These are phyloP conservation scores for Dichotomocladium elegans DNA, from an alignment of 371 early-diverging fungal species.

Conservation along the genomic window DNA sequence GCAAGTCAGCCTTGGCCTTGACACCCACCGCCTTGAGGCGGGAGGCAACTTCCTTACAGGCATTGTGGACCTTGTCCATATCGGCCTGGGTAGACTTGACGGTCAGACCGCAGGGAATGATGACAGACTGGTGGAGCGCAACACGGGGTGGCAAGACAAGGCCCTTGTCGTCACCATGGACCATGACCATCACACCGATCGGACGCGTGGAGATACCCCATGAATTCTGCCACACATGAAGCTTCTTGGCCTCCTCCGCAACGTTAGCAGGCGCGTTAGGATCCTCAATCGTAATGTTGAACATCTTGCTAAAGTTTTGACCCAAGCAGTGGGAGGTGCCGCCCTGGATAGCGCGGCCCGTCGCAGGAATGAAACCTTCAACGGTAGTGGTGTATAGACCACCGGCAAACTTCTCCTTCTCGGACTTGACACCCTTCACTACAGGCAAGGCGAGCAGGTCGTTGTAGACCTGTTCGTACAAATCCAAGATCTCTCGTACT, in stretches of 20 bases:
- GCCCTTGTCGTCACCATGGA: constrained; percentile 99
- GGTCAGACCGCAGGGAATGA: constrained; percentile 97
- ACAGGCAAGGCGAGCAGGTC: constrained; percentile 99
- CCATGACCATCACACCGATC: constrained; percentile 99
- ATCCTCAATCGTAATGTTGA: constrained; percentile 54
- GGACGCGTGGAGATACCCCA: constrained; percentile 99
- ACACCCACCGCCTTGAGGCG: constrained; percentile 80
- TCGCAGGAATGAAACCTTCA: constrained; percentile 98
- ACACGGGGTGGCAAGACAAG: constrained; percentile 98
- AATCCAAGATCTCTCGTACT: constrained; percentile 90
- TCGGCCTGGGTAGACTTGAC: constrained; percentile 81
- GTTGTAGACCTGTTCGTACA: constrained; percentile 96
- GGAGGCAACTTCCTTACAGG: constrained; percentile 64
- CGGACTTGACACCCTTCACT: constrained; percentile 97
- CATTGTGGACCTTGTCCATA: constrained; percentile 58
- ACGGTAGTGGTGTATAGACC: constrained; percentile 98
- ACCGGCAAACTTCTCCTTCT: constrained; percentile 99
- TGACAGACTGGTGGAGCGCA: constrained; percentile 89
- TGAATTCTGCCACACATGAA: constrained; percentile 98
- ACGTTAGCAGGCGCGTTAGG: constrained; percentile 36
- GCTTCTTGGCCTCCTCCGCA: constrained; percentile 44
- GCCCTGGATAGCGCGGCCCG: constrained; percentile 99
- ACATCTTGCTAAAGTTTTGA: constrained; percentile 99
- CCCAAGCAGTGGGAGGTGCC: constrained; percentile 99
- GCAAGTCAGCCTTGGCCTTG: constrained; percentile 86